Evolutionary conservation across 352 stramenopile species (phyloP).

Genomic region (Pelagophyceae sp.): DNA sequence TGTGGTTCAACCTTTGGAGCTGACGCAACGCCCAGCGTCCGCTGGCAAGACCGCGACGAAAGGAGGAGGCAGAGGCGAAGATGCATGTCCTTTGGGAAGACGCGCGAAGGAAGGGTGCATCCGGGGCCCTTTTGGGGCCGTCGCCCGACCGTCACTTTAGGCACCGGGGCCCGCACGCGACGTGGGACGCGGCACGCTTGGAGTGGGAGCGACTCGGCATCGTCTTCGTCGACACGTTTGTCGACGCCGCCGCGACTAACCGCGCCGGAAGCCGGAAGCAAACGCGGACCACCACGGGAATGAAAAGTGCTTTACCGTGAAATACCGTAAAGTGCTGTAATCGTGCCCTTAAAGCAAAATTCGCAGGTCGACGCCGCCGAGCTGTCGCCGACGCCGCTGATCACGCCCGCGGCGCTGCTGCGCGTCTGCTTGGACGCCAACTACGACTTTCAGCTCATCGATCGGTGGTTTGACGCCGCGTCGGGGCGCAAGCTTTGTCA

Average conservation of each 20-base stretch:
- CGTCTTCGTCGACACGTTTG: slow-evolving; percentile 80
- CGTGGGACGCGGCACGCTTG: slow-evolving; percentile 36
- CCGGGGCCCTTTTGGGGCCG: no score
- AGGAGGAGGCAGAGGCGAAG: no score
- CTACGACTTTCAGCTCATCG: slow-evolving; percentile 1
- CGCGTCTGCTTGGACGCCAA: slow-evolving; percentile 11
- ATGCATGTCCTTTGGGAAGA: no score
- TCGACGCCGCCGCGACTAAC: slow-evolving; percentile 65
- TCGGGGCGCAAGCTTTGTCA: no score
- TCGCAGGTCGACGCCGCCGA: neutral
- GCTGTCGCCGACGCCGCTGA: neutral
- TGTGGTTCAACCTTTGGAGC: slow-evolving; percentile 65
- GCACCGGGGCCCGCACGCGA: neutral
- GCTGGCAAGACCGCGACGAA: no score
- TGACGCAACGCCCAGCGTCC: neutral
- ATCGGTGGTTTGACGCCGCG: neutral
- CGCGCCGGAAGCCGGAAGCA: no score
- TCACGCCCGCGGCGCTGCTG: slow-evolving; percentile 1
- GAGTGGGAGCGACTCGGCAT: slow-evolving; percentile 9
- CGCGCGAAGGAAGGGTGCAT: no score
- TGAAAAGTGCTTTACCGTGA: no score
- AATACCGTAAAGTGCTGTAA: no score
- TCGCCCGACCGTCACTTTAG: no score
- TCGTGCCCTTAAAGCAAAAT: no score
- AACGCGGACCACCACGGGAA: no score